Evolutionary conservation across 495 filamentous ascomycete species (phyloP), one percentile per base, ranked within the genome.

Genomic region (Letharia columbiana): DNA sequence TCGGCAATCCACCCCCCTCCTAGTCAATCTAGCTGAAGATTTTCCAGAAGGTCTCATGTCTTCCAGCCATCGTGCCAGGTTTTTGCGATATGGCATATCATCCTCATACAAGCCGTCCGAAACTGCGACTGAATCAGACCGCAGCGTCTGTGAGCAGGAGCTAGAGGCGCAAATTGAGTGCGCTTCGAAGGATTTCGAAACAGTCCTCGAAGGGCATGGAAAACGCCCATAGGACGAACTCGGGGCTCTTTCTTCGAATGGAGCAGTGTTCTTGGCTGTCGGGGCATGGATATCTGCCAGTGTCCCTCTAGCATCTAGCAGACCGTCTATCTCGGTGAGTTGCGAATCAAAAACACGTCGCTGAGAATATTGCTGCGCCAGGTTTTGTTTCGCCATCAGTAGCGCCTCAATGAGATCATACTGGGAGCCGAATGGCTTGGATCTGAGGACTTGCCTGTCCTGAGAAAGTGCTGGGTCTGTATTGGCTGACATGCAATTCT

Each of bases 351-450:
- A 62, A 1, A 42, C 60, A 6, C 31, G 4, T 49, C 12, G 60
- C 12, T 20, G 4, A 3, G 17, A 1, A n/a, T 1, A 47, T 4
- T 18, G n/a, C 41, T 49, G 18, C 7, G 10, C 6, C 17, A 13
- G 18, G 2, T 2, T 18, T 1, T 61, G 35, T 40, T 39, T 45
- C 4, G 28, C 17, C 1, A 15, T 3, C 31, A 49, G 42, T 18
- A 11, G 2, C 8, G 1, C 17, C 2, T 37, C 0, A 37, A n/a
- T 1, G 0, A 9, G 31, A 2, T 11, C 20, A 5, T 5, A 10
- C 6, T 28, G 35, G 5, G 15, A 6, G 3, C 33, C 40, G 23
- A 18, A 57, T 18, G 33, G 6, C 20, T 10, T 37, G 1, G 0
- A 9, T 11, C n/a, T 3, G 4, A 17, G 3, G 0, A 56, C 23